Evolutionary conservation across 2,329 filamentous ascomycete species (phyloP), one percentile per base, ranked within the genome.

Genomic region (Clarireedia hainanense): DNA sequence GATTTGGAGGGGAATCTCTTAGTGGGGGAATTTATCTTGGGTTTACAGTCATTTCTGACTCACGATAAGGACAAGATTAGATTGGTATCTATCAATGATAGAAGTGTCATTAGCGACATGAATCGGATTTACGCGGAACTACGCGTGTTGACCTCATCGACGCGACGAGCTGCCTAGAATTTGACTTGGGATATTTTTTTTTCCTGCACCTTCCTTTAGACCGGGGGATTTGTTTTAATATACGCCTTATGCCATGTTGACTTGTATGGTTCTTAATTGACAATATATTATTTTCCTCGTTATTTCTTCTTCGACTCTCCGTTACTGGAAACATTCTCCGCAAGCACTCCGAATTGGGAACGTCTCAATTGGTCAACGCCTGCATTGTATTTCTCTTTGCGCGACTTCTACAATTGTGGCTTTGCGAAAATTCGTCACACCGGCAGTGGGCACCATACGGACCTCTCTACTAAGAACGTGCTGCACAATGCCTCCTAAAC

Each of bases 401-500:
- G 12, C 15, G 15, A 39, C 30, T 27, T 54, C 15, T 45, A n/a
- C 49, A 60, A 65, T 66, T 64, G 64, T 69, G 64, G 68, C 68
- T 66, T 67, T 64, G 53, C 56, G 54, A 57, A 58, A 50, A 37
- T 10, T 67, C 24, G 10, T 63, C 17, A 39, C 39, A 15, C 50
- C 47, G 47, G 23, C 60, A 45, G 54, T 60, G 46, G 49, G 57
- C 30, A 39, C 54, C 23, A 56, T 61, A 45, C 59, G 61, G 46
- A 65, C 34, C 14, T 48, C 56, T 42, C 17, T 58, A 43, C 59
- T 55, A 3, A 23, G 50, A 59, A 30, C 58, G 39, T 61, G 63
- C 40, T 58, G 37, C 58, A 65, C 45, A 47, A 70, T 70, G 68
- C 61, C 68, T 61, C 64, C 68, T 23, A 68, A 67, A 50, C 90